These are phyloP conservation scores for Platanthera zijinensis DNA, from an alignment of 106 monocot genomes.

Conservation along the genomic window DNA sequence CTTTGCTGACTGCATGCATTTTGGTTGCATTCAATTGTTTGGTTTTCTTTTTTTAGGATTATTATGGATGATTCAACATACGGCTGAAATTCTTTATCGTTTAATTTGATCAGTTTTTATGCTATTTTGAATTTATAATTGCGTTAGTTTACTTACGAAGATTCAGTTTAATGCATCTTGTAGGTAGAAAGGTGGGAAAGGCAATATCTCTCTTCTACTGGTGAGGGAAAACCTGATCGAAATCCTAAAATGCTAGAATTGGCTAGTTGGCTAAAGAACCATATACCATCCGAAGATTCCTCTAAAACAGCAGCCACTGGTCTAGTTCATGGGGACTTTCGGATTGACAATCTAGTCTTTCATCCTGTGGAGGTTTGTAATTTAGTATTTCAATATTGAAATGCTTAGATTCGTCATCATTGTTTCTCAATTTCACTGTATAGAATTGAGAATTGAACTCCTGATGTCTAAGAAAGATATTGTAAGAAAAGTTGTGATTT, in stretches of 20 bases:
- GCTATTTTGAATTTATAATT: background rate
- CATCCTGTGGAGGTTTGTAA: constrained; percentile 55
- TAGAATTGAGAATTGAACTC: background rate
- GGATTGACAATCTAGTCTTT: constrained; percentile 95
- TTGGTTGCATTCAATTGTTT: background rate
- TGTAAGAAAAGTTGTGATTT: background rate
- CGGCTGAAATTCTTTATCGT: background rate
- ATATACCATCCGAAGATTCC: constrained; percentile 79
- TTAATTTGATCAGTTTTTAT: background rate
- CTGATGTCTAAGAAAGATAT: background rate
- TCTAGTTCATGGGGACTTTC: constrained; percentile 96
- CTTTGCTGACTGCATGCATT: background rate
- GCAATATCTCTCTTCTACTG: constrained; percentile 92
- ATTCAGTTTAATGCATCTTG: background rate
- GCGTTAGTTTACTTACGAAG: background rate
- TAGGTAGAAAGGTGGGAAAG: constrained; percentile 78
- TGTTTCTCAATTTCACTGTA: background rate
- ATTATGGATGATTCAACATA: background rate
- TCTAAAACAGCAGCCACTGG: constrained; percentile 43
- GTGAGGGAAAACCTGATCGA: constrained; percentile 61
- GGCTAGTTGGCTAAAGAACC: constrained; percentile 69
- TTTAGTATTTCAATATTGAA: background rate
- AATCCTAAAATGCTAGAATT: constrained; percentile 81
- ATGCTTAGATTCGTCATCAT: background rate
- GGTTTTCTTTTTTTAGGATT: background rate